These are phyloP conservation scores for Pueraria montana DNA, from an alignment of 306 rosid genomes.

Conservation along the genomic window DNA sequence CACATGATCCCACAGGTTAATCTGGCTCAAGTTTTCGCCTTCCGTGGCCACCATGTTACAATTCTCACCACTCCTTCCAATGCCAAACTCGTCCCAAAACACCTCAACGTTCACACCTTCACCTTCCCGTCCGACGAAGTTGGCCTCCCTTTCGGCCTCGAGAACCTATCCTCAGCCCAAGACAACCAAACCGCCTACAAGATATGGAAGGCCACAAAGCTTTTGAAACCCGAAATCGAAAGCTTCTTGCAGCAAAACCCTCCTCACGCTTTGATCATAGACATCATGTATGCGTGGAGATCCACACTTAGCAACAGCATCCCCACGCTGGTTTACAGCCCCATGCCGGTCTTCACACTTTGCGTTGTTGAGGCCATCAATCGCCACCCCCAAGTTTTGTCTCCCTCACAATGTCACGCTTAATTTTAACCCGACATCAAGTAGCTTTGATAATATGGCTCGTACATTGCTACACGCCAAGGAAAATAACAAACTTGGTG, in stretches of 20 bases:
- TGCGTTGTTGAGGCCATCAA: conserved; percentile 14
- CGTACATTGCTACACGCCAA: not conserved
- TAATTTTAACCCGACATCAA: not conserved
- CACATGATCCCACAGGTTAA: not conserved
- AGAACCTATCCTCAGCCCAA: not conserved
- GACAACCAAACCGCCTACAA: not conserved
- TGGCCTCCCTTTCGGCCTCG: not conserved
- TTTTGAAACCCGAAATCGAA: not conserved
- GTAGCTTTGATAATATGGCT: not conserved
- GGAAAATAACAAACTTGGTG: conserved; percentile 23
- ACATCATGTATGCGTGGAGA: too few relatives aligned
- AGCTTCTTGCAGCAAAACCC: not conserved
- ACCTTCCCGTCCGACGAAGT: too few relatives aligned
- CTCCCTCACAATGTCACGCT: conserved; percentile 44
- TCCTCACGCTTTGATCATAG: not conserved
- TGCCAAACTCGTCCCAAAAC: not conserved
- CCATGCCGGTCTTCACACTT: too few relatives aligned
- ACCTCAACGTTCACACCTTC: not conserved
- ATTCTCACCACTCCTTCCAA: not conserved
- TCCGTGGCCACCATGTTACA: not conserved
- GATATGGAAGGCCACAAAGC: not conserved
- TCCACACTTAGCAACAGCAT: too few relatives aligned
- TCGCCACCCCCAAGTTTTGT: not conserved
- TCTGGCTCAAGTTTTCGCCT: not conserved
- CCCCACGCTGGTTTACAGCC: too few relatives aligned